These are phyloP conservation scores for Ogataea pignaliae DNA, from an alignment of 805 yeast species.

Conservation along the genomic window DNA sequence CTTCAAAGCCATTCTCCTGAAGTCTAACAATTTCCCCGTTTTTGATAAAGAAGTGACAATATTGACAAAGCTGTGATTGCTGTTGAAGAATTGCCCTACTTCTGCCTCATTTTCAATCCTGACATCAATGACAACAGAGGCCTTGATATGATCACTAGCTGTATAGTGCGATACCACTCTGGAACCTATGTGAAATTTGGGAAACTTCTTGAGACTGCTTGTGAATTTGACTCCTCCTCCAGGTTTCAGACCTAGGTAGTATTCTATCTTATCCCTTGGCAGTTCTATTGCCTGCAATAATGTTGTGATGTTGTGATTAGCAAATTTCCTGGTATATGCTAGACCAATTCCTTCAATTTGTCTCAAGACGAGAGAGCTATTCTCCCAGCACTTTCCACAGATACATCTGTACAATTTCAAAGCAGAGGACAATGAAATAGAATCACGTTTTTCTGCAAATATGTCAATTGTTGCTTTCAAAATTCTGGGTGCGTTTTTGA, in stretches of 20 bases:
- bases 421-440: constrained; percentile 35
- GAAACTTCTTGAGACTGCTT: constrained; percentile 32
- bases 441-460: constrained; percentile 37
- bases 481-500: constrained; percentile 40
- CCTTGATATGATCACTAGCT: constrained; percentile 18
- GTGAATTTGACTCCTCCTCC: constrained; percentile 35
- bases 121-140: constrained; percentile 30
- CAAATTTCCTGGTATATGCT: constrained; percentile 35
- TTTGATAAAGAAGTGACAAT: constrained; percentile 7
- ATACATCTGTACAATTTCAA: constrained; percentile 37
- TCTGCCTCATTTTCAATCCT: constrained; percentile 22
- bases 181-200: constrained; percentile 28
- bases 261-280: constrained; percentile 13
- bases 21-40: constrained; percentile 38
- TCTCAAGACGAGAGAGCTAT: constrained; percentile 37
- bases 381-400: constrained; percentile 48
- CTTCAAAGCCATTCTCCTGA: constrained; percentile 34
- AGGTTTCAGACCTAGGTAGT: constrained; percentile 2
- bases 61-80: constrained; percentile 6
- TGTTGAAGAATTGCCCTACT: constrained; percentile 10
- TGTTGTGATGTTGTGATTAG: constrained; percentile 29
- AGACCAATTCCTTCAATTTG: constrained; percentile 46
- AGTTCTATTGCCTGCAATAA: constrained; percentile 30
- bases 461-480: constrained; percentile 42
- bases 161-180: constrained; percentile 4